Percentiles rank a stretch among this genome's conserved stretches.
Conservation (phyloP, 768 basidiomycete species). For the Naematelia aurantialba region DNA sequence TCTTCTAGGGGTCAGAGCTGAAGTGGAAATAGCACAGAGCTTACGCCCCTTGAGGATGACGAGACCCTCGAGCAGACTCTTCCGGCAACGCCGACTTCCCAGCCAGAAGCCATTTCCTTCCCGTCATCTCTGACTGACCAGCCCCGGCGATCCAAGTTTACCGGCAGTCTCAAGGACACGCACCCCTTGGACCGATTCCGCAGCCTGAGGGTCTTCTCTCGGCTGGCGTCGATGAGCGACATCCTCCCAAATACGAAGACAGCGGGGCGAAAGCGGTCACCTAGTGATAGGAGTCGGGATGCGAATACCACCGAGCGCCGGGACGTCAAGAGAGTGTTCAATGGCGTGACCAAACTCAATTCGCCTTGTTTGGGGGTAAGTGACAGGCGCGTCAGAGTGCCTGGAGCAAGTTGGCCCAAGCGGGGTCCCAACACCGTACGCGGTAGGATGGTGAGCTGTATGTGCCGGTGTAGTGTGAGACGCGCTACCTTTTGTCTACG, state of each 20-base stretch:
- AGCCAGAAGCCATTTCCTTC: too few relatives aligned
- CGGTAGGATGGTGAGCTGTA: slow-evolving; percentile 6
- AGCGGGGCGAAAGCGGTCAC: not conserved
- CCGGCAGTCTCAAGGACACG: not conserved
- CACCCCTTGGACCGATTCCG: not conserved
- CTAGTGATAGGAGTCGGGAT: not conserved
- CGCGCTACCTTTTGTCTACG: not conserved
- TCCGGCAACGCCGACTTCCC: too few relatives aligned
- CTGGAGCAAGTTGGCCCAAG: slow-evolving; percentile 1
- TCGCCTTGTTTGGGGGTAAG: not conserved
- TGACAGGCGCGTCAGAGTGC: slow-evolving; percentile 1
- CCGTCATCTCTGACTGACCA: too few relatives aligned
- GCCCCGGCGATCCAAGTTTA: not conserved
- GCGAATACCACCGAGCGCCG: not conserved
- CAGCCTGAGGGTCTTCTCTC: too few relatives aligned
- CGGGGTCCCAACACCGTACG: not conserved
- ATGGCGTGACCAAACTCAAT: not conserved
- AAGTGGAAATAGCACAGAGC: too few relatives aligned
- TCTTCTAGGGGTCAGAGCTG: too few relatives aligned
- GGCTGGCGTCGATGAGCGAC: too few relatives aligned
- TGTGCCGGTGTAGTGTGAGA: not conserved
- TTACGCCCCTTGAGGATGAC: too few relatives aligned
- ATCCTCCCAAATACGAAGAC: not conserved
- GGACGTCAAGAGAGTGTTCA: not conserved
- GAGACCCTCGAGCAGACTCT: too few relatives aligned